phyloP scores from a whole-genome alignment of 1,284 basidiomycete genomes.

The Pseudozyma pruni region DNA sequence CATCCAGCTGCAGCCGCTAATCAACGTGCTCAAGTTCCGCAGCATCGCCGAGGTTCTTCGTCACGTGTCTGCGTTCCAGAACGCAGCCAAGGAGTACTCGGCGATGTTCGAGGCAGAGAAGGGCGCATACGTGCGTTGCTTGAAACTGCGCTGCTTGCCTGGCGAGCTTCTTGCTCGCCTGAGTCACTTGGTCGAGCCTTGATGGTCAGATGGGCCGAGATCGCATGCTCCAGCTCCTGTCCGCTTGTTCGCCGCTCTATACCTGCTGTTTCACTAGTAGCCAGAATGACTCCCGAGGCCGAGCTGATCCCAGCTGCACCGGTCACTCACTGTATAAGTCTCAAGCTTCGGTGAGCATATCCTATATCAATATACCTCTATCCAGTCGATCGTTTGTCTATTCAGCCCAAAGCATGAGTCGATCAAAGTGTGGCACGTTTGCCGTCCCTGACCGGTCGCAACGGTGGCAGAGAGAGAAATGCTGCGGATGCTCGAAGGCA shows the following conservation, averaged over 20 bases:
- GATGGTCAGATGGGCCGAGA: no score
- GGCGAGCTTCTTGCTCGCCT: constrained; percentile 52
- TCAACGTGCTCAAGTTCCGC: constrained; percentile 62
- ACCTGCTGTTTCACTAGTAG: constrained; percentile 2
- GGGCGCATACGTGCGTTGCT: constrained; percentile 56
- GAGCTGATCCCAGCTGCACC: background rate
- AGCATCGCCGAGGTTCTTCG: constrained; percentile 51
- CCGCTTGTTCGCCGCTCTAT: background rate
- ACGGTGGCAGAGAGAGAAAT: no score
- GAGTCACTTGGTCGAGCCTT: constrained; percentile 38
- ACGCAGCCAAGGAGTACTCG: constrained; percentile 42
- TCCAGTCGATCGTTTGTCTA: no score
- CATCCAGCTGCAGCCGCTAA: constrained; percentile 47
- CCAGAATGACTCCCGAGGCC: background rate
- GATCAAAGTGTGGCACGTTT: no score
- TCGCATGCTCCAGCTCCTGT: no score
- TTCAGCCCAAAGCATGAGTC: background rate
- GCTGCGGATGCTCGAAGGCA: no score
- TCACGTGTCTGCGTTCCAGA: constrained; percentile 59
- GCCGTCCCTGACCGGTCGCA: no score
- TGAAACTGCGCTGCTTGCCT: constrained; percentile 59
- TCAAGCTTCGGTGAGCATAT: background rate
- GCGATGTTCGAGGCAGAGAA: constrained; percentile 55
- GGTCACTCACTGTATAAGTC: background rate
- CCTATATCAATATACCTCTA: no score